Conservation (phyloP, 2,329 filamentous ascomycete genomes). For the Hymenoscyphus salicellus region DNA sequence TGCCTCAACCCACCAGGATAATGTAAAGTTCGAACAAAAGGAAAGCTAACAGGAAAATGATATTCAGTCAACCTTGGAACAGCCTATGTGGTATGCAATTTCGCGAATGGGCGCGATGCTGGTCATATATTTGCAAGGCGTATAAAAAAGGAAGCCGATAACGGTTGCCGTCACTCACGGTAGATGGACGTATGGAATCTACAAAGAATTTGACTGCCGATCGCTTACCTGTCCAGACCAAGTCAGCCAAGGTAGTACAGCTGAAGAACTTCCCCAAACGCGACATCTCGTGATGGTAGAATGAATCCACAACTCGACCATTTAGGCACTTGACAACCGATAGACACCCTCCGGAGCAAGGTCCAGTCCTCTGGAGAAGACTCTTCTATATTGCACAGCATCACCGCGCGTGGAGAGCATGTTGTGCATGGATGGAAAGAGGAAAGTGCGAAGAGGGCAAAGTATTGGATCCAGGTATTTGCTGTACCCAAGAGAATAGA, state of each 20-base stretch:
- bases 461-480: not conserved
- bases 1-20: too few relatives aligned
- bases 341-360: not conserved
- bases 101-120: too few relatives aligned
- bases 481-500: not conserved
- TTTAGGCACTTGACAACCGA: slow-evolving; percentile 2
- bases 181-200: not conserved
- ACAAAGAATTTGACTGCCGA: not conserved
- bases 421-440: not conserved
- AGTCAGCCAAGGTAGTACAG: not conserved
- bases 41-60: too few relatives aligned
- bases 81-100: too few relatives aligned
- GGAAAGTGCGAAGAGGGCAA: not conserved
- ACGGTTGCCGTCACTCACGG: not conserved
- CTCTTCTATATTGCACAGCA: not conserved
- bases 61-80: too few relatives aligned
- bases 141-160: too few relatives aligned
- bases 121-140: too few relatives aligned
- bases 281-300: not conserved
- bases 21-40: too few relatives aligned
- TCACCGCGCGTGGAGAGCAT: not conserved
- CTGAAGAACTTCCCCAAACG: not conserved
- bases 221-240: not conserved
- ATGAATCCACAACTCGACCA: not conserved
- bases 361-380: not conserved